Conservation (phyloP, 495 filamentous ascomycete species). For the Jackrogersella minutella region DNA sequence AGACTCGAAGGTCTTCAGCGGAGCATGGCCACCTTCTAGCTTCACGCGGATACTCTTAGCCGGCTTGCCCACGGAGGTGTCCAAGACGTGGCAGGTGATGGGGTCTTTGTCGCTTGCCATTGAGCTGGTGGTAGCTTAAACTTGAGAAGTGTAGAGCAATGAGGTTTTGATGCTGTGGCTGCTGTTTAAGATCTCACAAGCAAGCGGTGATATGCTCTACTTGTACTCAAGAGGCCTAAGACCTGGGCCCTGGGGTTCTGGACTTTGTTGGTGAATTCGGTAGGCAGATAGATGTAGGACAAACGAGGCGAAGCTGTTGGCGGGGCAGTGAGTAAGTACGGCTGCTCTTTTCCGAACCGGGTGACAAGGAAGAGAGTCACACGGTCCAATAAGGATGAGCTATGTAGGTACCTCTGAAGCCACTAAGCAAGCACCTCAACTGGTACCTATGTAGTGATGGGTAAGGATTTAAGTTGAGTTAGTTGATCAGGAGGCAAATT, state of each 20-base stretch:
- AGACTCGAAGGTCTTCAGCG: slow-evolving; percentile 66
- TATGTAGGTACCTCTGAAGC: not conserved
- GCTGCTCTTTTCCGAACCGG: slow-evolving; percentile 17
- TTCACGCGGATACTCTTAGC: slow-evolving; percentile 83
- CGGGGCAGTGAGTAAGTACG: slow-evolving; percentile 35
- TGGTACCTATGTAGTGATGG: slow-evolving; percentile 13
- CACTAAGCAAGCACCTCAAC: not conserved
- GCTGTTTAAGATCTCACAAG: slow-evolving; percentile 3
- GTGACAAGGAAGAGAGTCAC: slow-evolving; percentile 4
- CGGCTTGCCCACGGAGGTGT: slow-evolving; percentile 67
- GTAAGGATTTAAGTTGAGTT: too few relatives aligned
- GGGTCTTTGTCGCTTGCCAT: slow-evolving; percentile 55
- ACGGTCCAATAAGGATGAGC: slow-evolving; percentile 1
- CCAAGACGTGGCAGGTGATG: slow-evolving; percentile 70
- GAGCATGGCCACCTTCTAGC: slow-evolving; percentile 69
- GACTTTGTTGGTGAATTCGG: slow-evolving; percentile 9
- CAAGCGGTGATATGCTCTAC: slow-evolving; percentile 24
- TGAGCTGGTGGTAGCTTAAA: slow-evolving; percentile 4
- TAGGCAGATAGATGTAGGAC: slow-evolving; percentile 26
- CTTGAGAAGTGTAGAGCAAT: slow-evolving; percentile 1
- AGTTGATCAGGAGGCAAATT: slow-evolving; percentile 14
- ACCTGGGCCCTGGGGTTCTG: slow-evolving; percentile 1
- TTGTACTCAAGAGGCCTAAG: slow-evolving; percentile 30
- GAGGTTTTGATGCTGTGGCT: slow-evolving; percentile 1
- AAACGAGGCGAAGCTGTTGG: slow-evolving; percentile 39